phyloP scores from a whole-genome alignment of 768 basidiomycete genomes.

The Psilocybe cyanescens region DNA sequence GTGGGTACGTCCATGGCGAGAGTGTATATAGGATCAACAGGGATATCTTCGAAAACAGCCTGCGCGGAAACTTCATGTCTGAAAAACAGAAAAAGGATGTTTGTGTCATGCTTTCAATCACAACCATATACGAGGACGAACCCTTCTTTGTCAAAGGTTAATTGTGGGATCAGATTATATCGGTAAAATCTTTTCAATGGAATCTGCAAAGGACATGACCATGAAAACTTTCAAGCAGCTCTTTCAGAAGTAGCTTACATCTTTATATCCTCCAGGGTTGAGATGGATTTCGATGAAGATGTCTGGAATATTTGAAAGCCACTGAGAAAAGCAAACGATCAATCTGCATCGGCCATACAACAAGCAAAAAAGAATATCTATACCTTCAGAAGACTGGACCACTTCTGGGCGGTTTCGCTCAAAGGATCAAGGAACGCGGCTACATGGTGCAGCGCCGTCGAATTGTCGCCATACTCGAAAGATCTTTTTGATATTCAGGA shows the following conservation, averaged over 20 bases:
- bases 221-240: not conserved
- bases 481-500: conserved; percentile 43
- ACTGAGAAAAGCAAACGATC: conserved; percentile 39
- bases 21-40: conserved; percentile 89
- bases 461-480: conserved; percentile 70
- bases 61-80: conserved; percentile 64
- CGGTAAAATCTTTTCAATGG: conserved; percentile 95
- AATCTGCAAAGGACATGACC: conserved; percentile 48
- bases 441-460: conserved; percentile 70
- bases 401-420: conserved; percentile 83
- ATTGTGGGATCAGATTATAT: conserved; percentile 61
- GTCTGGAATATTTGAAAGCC: conserved; percentile 66
- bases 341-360: not conserved
- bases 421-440: conserved; percentile 83
- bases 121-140: conserved; percentile 35
- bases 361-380: not conserved
- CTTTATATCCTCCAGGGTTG: conserved; percentile 67
- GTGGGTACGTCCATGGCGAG: conserved; percentile 90
- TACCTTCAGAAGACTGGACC: conserved; percentile 81
- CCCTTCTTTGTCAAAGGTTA: conserved; percentile 74
- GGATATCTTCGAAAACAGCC: conserved; percentile 72
- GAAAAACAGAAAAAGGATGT: not conserved
- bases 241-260: conserved; percentile 50
- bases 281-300: conserved; percentile 78
- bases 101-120: not conserved